Evolutionary conservation across 495 filamentous ascomycete species (phyloP), one percentile per base, ranked within the genome.

Genomic region (Sphaerosporella brunnea): DNA sequence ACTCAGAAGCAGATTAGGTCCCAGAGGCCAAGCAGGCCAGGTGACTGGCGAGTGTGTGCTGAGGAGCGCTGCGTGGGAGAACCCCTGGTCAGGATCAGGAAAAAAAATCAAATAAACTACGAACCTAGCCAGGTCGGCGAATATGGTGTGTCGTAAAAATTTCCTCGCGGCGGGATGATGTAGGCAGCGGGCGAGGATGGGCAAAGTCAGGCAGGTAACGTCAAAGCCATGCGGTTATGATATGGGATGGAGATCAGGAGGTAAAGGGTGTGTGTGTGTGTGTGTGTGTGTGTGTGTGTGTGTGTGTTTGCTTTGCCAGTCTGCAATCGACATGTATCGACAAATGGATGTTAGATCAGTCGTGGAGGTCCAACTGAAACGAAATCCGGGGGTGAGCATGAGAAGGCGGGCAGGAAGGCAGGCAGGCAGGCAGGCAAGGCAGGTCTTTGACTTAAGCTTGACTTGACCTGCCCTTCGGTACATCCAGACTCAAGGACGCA

Each of bases 141-240:
- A 45, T 30, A 19, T 46, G 15, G 18, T n/a, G 28, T 32, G 35
- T 34, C 43, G 43, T 34, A 25, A 46, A 36, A 36, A 46, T 35
- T 36, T 46, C 43, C 43, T 19, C 25, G 28, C 28, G 28, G 28
- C 28, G 28, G 28, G n/a, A n/a, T 13, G 28, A 13, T 13, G 13
- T 13, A 5, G 28, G 28, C 28, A 32, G 28, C 28, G 13, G 28
- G 7, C 19, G 7, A 19, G 10, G 39, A 43, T 43, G 39, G 39
- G 39, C 18, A 7, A 16, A 28, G 10, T 43, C 24, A 24, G 39
- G 20, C 39, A 5, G 39, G 39, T 19, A 24, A 28, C 24, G 24
- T 28, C 24, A 23, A 10, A 25, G 21, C 39, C 24, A 43, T 24
- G 20, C 24, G 24, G 5, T 7, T 9, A 13, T 5, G 7, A 43